Conservation (phyloP, 2,329 filamentous ascomycete species). For the Aureobasidium namibiae region DNA sequence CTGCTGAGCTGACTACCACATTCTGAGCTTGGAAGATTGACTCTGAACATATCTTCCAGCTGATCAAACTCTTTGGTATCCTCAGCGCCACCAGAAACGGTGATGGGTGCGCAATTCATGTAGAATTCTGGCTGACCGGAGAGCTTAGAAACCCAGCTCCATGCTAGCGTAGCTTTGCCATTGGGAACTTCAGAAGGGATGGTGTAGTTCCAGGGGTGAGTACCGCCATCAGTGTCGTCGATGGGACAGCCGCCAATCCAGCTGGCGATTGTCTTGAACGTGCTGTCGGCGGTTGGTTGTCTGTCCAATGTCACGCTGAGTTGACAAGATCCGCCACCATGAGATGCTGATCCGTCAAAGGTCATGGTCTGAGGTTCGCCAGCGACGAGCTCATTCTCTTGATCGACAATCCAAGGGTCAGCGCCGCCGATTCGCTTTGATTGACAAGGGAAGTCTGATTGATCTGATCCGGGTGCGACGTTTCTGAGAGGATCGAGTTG, state of each 20-base stretch:
- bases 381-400: conserved; percentile 35
- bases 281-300: conserved; percentile 53
- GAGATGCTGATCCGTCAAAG: conserved; percentile 67
- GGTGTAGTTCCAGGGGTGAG: conserved; percentile 52
- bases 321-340: conserved; percentile 94
- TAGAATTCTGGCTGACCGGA: conserved; percentile 88
- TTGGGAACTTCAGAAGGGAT: conserved; percentile 64
- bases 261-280: conserved; percentile 85
- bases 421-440: conserved; percentile 30
- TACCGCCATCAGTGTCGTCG: conserved; percentile 42
- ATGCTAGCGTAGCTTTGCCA: conserved; percentile 75
- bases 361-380: conserved; percentile 34
- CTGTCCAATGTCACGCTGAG: conserved; percentile 77
- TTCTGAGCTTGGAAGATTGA: conserved; percentile 53
- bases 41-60: conserved; percentile 68
- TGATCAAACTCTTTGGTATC: conserved; percentile 48
- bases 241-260: conserved; percentile 76
- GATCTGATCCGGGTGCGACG: conserved; percentile 35
- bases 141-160: conserved; percentile 90
- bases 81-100: conserved; percentile 46
- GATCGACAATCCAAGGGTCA: conserved; percentile 59
- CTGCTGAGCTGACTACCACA: conserved; percentile 39
- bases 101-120: conserved; percentile 85
- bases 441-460: conserved; percentile 70
- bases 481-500: conserved; percentile 57